These are phyloP conservation scores for Backusella morwellensis DNA, from an alignment of 192 early-diverging fungal species.

Conservation along the genomic window DNA sequence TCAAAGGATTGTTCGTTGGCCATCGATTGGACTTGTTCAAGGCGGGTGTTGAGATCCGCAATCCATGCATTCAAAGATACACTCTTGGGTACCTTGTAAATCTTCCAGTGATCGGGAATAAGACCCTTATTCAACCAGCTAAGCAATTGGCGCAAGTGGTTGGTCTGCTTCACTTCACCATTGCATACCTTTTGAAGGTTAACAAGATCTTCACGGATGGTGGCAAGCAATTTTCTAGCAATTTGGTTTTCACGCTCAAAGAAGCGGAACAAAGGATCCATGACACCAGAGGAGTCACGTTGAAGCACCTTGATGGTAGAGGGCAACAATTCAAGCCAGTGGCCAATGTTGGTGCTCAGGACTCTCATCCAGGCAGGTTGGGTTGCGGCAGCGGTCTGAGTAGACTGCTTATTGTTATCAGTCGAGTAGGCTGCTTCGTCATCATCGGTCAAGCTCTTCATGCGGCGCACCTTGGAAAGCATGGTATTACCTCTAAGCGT, in stretches of 20 bases:
- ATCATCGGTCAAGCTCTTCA: slow-evolving; percentile 78
- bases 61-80: slow-evolving; percentile 69
- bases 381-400: slow-evolving; percentile 17
- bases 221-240: slow-evolving; percentile 54
- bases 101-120: slow-evolving; percentile 71
- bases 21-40: slow-evolving; percentile 61
- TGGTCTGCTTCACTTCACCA: slow-evolving; percentile 85
- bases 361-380: slow-evolving; percentile 81
- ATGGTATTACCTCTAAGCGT: slow-evolving; percentile 79
- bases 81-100: slow-evolving; percentile 60
- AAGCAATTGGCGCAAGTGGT: slow-evolving; percentile 75
- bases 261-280: slow-evolving; percentile 77
- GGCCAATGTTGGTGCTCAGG: slow-evolving; percentile 46
- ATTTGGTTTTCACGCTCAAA: slow-evolving; percentile 79
- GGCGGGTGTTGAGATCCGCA: slow-evolving; percentile 65
- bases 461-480: slow-evolving; percentile 82
- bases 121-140: slow-evolving; percentile 65
- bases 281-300: slow-evolving; percentile 36
- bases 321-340: slow-evolving; percentile 61
- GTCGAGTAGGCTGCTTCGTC: slow-evolving; percentile 64
- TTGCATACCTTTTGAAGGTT: slow-evolving; percentile 65
- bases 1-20: slow-evolving; percentile 37
- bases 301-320: slow-evolving; percentile 23
- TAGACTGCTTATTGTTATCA: slow-evolving; percentile 19
- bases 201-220: slow-evolving; percentile 64